phyloP scores from a whole-genome alignment of 768 basidiomycete species.

The Xerocomellus chrysenteron region DNA sequence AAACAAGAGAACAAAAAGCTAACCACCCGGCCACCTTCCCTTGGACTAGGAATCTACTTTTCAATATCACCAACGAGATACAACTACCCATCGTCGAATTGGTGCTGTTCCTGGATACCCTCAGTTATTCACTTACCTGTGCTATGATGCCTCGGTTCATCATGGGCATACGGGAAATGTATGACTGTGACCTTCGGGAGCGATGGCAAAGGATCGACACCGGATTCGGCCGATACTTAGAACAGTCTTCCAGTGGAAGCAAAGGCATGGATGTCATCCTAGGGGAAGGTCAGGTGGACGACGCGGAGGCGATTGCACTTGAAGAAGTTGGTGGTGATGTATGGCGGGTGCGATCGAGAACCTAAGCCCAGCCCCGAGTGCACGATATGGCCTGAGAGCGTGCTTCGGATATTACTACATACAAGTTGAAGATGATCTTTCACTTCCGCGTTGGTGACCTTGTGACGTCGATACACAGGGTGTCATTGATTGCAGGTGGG shows the following conservation, averaged over 20 bases:
- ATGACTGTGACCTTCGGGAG: neutral
- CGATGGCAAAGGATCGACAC: conserved; percentile 7
- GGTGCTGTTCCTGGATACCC: neutral
- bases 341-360: too few relatives aligned
- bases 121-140: conserved; percentile 1
- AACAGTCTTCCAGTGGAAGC: too few relatives aligned
- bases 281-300: too few relatives aligned
- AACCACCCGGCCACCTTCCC: neutral
- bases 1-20: neutral
- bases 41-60: conserved; percentile 2
- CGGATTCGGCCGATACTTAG: conserved; percentile 4
- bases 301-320: too few relatives aligned
- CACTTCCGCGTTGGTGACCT: conserved; percentile 94
- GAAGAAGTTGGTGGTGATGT: too few relatives aligned
- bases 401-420: too few relatives aligned
- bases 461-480: conserved; percentile 86
- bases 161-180: conserved; percentile 10
- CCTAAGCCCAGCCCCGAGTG: too few relatives aligned
- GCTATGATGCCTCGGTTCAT: conserved; percentile 17
- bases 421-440: conserved; percentile 86
- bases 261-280: too few relatives aligned
- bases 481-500: conserved; percentile 91
- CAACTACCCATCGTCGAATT: neutral
- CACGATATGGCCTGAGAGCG: too few relatives aligned
- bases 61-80: neutral